These are phyloP conservation scores for Tricladium varicosporioides DNA, from an alignment of 2,329 filamentous ascomycete species.

Conservation along the genomic window DNA sequence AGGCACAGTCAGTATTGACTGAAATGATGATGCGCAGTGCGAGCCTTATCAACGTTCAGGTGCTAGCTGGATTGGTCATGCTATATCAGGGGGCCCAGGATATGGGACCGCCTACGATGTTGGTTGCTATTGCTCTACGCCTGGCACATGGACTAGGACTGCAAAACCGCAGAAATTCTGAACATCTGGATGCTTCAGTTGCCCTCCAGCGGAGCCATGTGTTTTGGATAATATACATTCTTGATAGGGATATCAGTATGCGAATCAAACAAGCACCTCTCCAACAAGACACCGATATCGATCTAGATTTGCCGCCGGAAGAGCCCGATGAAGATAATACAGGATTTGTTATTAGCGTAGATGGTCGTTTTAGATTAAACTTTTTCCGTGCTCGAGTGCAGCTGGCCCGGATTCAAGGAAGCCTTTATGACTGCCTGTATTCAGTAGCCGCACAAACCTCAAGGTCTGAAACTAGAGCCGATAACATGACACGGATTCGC, in stretches of 20 bases:
- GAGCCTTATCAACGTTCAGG: conserved; percentile 33
- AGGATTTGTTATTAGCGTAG: conserved; percentile 21
- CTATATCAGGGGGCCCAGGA: conserved; percentile 30
- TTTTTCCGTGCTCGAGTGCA: conserved; percentile 25
- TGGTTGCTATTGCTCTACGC: conserved; percentile 31
- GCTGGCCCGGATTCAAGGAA: conserved; percentile 25
- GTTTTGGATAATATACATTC: conserved; percentile 35
- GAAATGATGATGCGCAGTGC: conserved; percentile 27
- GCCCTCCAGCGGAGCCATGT: conserved; percentile 28
- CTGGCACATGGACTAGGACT: conserved; percentile 26
- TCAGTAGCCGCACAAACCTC: conserved; percentile 21
- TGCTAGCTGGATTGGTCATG: conserved; percentile 33
- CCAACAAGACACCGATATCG: conserved; percentile 26
- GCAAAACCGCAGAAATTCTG: conserved; percentile 22
- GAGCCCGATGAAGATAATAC: conserved; percentile 12
- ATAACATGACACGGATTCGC: conserved; percentile 10
- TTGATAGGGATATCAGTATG: conserved; percentile 32
- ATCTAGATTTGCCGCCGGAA: conserved; percentile 26
- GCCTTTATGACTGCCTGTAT: conserved; percentile 27
- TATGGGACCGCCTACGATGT: conserved; percentile 27
- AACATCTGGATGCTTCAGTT: conserved; percentile 18
- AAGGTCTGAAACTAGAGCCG: conserved; percentile 13
- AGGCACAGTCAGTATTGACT: conserved; percentile 31
- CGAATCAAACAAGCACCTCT: conserved; percentile 28
- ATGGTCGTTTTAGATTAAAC: conserved; percentile 25